Evolutionary conservation across 1,284 basidiomycete species (phyloP).

Genomic region (Meira miltonrushii): DNA sequence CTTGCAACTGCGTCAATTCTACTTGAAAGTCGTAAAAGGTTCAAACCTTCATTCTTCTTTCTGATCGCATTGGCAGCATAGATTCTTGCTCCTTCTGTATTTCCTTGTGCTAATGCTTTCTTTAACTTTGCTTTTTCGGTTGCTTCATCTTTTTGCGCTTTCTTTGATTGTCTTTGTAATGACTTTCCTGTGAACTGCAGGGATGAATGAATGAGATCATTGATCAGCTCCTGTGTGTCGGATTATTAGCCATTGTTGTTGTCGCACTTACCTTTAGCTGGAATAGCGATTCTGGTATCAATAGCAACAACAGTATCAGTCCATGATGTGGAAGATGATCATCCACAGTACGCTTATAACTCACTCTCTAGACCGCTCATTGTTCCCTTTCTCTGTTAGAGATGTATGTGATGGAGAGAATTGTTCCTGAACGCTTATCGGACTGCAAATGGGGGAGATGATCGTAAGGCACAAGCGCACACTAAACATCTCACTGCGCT

Average conservation of each 20-base stretch:
- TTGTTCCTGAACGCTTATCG: too few relatives aligned
- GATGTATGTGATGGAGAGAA: too few relatives aligned
- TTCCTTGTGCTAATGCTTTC: constrained; percentile 83
- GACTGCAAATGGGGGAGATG: too few relatives aligned
- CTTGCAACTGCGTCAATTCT: constrained; percentile 94
- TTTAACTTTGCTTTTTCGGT: constrained; percentile 50
- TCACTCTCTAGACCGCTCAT: constrained; percentile 42
- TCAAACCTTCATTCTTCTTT: constrained; percentile 93
- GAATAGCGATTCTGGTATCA: constrained; percentile 42
- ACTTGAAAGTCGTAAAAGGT: constrained; percentile 55
- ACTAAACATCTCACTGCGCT: too few relatives aligned
- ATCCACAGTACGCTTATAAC: constrained; percentile 8
- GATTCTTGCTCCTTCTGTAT: constrained; percentile 95
- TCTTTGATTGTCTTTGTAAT: constrained; percentile 48
- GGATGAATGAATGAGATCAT: not conserved
- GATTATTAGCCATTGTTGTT: not conserved
- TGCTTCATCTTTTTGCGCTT: constrained; percentile 48
- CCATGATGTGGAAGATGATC: not conserved
- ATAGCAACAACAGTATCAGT: not conserved
- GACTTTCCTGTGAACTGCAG: constrained; percentile 49
- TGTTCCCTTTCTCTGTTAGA: not conserved
- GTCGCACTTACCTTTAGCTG: constrained; percentile 40
- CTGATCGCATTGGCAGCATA: constrained; percentile 97
- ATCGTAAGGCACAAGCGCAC: too few relatives aligned
- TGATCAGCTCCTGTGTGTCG: constrained; percentile 1